Percentiles rank a stretch among this genome's conserved stretches.
phyloP scores from a whole-genome alignment of 768 basidiomycete species.

The Tulasnella sp. region DNA sequence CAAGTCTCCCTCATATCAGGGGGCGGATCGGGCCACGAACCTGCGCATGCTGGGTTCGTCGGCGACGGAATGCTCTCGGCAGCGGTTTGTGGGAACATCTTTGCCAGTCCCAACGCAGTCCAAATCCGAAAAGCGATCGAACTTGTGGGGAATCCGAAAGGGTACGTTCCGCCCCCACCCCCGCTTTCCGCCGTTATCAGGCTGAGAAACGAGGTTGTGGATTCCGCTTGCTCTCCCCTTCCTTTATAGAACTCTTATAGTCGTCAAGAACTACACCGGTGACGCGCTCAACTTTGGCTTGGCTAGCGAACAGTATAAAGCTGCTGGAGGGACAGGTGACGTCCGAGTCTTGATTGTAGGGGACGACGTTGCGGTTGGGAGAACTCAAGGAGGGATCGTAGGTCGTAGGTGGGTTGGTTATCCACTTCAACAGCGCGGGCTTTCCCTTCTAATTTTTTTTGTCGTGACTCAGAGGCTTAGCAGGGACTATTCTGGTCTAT shows the following conservation, averaged over 20 bases:
- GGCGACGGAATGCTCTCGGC: slow-evolving; percentile 44
- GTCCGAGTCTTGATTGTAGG: slow-evolving; percentile 77
- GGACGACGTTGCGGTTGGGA: slow-evolving; percentile 84
- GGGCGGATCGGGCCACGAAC: slow-evolving; percentile 82
- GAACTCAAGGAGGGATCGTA: slow-evolving; percentile 71
- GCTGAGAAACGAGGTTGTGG: too few species aligned
- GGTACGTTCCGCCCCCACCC: too few species aligned
- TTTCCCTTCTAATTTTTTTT: neutral
- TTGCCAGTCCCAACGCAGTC: slow-evolving; percentile 80
- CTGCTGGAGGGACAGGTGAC: slow-evolving; percentile 54
- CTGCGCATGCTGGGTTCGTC: slow-evolving; percentile 84
- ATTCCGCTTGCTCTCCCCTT: neutral
- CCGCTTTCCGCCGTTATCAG: too few species aligned
- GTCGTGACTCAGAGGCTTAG: slow-evolving; percentile 52
- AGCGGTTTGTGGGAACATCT: slow-evolving; percentile 82
- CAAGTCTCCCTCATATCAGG: slow-evolving; percentile 14
- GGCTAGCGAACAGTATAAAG: slow-evolving; percentile 68
- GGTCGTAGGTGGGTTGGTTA: slow-evolving; percentile 53
- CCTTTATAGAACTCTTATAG: slow-evolving; percentile 59
- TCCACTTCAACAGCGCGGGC: neutral
- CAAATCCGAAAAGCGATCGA: slow-evolving; percentile 80
- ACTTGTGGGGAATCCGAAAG: slow-evolving; percentile 60
- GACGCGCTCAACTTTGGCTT: slow-evolving; percentile 89
- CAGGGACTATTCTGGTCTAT: slow-evolving; percentile 76
- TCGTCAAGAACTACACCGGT: slow-evolving; percentile 87